Percentiles rank a stretch among this genome's conserved stretches.
phyloP scores from a whole-genome alignment of 345 rosid genomes.

The Hibiscus syriacus region DNA sequence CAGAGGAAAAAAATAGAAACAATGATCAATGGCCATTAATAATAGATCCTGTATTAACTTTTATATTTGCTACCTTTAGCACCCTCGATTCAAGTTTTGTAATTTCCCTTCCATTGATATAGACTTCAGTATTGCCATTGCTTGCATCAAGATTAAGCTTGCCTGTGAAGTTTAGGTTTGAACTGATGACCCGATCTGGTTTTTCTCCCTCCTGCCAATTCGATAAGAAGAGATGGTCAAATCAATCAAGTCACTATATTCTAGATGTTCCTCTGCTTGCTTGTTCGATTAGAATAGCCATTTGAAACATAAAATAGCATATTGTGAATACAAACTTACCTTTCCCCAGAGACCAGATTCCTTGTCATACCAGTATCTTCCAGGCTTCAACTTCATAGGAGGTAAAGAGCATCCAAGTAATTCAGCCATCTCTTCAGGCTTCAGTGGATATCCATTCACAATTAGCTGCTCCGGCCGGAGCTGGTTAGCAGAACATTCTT shows the following conservation, averaged over 20 bases:
- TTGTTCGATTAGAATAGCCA: neutral
- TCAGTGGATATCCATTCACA: constrained; percentile 74
- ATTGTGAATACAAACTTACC: constrained; percentile 28
- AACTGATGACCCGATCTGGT: constrained; percentile 73
- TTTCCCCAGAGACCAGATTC: constrained; percentile 99
- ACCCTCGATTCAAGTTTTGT: constrained; percentile 80
- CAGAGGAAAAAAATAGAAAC: neutral
- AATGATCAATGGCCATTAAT: neutral
- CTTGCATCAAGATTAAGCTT: constrained; percentile 70
- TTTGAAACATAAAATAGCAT: constrained; percentile 10
- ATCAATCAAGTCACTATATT: neutral
- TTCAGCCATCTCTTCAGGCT: constrained; percentile 88
- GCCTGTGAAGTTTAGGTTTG: constrained; percentile 83
- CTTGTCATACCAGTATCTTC: constrained; percentile 96
- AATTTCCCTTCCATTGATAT: constrained; percentile 86
- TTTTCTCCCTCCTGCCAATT: constrained; percentile 86
- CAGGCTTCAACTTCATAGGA: constrained; percentile 83
- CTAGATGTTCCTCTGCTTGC: neutral
- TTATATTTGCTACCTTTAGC: constrained; percentile 42
- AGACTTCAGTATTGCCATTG: constrained; percentile 85
- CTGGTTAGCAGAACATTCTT: constrained; percentile 90
- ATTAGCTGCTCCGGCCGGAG: constrained; percentile 86
- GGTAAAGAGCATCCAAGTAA: constrained; percentile 70
- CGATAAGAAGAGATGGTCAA: constrained; percentile 10
- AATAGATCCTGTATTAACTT: neutral